Percentiles rank a stretch among this genome's conserved stretches.
Conservation (phyloP, 106 monocot genomes). For the Hemerocallis citrina region DNA sequence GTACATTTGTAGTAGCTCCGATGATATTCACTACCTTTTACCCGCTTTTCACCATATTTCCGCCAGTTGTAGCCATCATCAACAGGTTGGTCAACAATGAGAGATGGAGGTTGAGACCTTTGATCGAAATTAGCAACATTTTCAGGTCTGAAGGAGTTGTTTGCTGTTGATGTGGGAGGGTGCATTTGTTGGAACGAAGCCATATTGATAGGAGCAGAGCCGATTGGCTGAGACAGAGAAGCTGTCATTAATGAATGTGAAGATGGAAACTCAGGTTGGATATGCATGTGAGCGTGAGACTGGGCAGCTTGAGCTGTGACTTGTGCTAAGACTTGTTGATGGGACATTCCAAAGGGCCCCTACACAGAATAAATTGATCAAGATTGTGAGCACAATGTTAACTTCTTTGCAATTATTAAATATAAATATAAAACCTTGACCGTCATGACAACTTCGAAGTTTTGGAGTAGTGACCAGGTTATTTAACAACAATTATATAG, state of each 20-base stretch:
- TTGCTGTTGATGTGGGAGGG: constrained; percentile 5
- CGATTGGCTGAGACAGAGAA: constrained; percentile 5
- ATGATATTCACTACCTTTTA: constrained; percentile 42
- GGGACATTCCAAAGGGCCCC: constrained; percentile 42
- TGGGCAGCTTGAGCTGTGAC: constrained; percentile 38
- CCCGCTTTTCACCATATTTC: constrained; percentile 54
- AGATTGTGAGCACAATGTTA: constrained; percentile 2
- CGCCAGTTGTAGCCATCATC: constrained; percentile 74
- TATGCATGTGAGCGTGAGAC: constrained; percentile 11
- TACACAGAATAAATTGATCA: constrained; percentile 20
- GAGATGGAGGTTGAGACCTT: constrained; percentile 9
- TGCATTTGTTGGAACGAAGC: constrained; percentile 7
- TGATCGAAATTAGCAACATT: constrained; percentile 15
- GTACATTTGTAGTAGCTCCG: constrained; percentile 53
- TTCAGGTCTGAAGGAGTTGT: constrained; percentile 6
- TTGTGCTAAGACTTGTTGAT: constrained; percentile 47
- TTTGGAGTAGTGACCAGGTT: too few relatives aligned
- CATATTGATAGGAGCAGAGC: not conserved
- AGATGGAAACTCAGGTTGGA: constrained; percentile 10
- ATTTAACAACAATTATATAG: too few relatives aligned
- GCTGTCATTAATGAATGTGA: constrained; percentile 1
- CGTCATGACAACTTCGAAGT: too few relatives aligned
- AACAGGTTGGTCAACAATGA: constrained; percentile 30
- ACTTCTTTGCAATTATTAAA: too few relatives aligned
- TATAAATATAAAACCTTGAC: too few relatives aligned